phyloP scores from a whole-genome alignment of 129 eudicot species.

The Smallanthus sonchifolius region DNA sequence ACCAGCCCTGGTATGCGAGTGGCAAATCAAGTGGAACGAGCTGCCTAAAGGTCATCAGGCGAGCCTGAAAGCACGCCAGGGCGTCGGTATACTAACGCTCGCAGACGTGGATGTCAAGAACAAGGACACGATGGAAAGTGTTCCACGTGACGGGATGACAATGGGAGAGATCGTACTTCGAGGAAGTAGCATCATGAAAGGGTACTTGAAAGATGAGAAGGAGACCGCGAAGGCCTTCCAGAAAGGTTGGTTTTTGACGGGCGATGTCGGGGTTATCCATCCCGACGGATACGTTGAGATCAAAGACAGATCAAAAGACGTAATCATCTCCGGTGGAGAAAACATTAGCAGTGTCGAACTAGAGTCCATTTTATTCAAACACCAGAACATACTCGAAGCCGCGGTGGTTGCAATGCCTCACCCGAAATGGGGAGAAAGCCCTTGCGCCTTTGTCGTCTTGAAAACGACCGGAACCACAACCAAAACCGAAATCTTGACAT shows the following conservation, averaged over 20 bases:
- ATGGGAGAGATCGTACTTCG: constrained; percentile 47
- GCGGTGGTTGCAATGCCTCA: constrained; percentile 57
- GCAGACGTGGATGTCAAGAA: constrained; percentile 40
- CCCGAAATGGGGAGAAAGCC: constrained; percentile 44
- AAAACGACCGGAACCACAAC: constrained; percentile 2
- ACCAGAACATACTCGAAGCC: constrained; percentile 40
- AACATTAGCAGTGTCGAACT: constrained; percentile 55
- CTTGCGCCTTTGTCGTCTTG: constrained; percentile 44
- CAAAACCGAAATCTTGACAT: constrained; percentile 27
- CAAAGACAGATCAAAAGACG: constrained; percentile 48
- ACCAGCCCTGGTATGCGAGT: constrained; percentile 48
- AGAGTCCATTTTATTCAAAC: constrained; percentile 31
- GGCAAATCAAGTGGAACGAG: constrained; percentile 36
- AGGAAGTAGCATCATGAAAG: constrained; percentile 44
- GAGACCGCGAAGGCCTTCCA: constrained; percentile 35
- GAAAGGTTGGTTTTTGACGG: constrained; percentile 45
- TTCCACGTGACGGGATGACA: constrained; percentile 35
- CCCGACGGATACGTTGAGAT: constrained; percentile 54
- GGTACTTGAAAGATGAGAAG: constrained; percentile 46
- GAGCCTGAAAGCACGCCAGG: constrained; percentile 46
- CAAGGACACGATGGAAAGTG: constrained; percentile 39
- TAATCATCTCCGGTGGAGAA: constrained; percentile 57
- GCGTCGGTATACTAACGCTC: constrained; percentile 36
- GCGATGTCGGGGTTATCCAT: constrained; percentile 47
- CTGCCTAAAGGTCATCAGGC: constrained; percentile 11